Conservation (phyloP, 345 rosid species). For the Rubroshorea leprosula region DNA sequence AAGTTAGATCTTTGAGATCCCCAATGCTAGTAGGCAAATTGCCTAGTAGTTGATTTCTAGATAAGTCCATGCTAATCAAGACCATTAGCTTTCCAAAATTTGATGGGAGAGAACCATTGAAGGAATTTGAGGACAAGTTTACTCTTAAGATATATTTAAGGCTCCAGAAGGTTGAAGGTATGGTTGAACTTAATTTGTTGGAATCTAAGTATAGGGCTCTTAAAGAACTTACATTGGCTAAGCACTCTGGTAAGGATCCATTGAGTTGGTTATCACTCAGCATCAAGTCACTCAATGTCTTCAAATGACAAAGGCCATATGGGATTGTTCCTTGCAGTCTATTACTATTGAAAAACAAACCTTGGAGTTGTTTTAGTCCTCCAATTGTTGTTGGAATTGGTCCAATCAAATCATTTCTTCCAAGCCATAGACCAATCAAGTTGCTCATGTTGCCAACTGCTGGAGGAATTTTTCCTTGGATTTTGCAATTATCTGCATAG, state of each 20-base stretch:
- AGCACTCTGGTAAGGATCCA: constrained; percentile 8
- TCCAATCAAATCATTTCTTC: constrained; percentile 10
- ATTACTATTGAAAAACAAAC: not conserved
- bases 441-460: constrained; percentile 16
- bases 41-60: constrained; percentile 13
- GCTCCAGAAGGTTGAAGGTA: constrained; percentile 16
- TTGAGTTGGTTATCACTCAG: not conserved
- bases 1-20: too few species aligned
- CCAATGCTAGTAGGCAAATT: constrained; percentile 4
- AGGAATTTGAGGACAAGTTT: constrained; percentile 13
- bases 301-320: constrained; percentile 1
- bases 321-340: constrained; percentile 12
- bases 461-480: constrained; percentile 15
- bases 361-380: constrained; percentile 9
- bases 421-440: not conserved
- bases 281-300: not conserved
- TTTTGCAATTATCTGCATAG: not conserved
- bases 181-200: not conserved
- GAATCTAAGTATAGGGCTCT: not conserved
- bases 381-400: constrained; percentile 10
- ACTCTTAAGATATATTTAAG: not conserved
- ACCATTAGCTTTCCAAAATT: constrained; percentile 1
- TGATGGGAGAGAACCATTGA: constrained; percentile 2
- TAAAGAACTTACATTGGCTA: constrained; percentile 2
- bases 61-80: constrained; percentile 4